Evolutionary conservation across 345 rosid genomes (phyloP).

Genomic region (Ailanthus altissimus): DNA sequence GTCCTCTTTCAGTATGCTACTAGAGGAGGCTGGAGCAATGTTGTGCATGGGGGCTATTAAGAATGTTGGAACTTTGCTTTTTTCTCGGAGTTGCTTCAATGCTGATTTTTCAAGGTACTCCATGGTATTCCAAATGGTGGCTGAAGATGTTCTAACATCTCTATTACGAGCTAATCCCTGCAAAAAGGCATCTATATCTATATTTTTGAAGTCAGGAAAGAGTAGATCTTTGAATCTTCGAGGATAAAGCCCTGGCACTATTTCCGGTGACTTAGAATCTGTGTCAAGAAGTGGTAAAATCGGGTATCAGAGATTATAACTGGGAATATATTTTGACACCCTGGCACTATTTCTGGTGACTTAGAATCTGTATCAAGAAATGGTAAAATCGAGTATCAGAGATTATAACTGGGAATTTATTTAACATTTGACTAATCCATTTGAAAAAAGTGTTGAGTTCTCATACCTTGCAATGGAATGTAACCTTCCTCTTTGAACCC

Average conservation of each 20-base stretch:
- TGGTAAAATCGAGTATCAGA: background rate
- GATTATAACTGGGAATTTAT: no score
- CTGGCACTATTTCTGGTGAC: conserved; percentile 10
- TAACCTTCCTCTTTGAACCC: no score
- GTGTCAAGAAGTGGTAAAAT: background rate
- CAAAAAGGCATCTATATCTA: conserved; percentile 16
- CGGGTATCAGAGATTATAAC: no score
- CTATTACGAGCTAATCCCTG: conserved; percentile 11
- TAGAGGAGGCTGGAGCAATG: conserved; percentile 15
- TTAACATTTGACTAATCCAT: no score
- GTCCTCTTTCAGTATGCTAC: conserved; percentile 26
- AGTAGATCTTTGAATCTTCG: conserved; percentile 36
- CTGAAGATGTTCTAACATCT: conserved; percentile 17
- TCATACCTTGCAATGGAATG: no score
- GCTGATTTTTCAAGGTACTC: conserved; percentile 26
- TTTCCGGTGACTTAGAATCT: conserved; percentile 2
- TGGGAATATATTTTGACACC: no score
- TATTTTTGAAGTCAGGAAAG: conserved; percentile 11
- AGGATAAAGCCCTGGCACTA: conserved; percentile 21
- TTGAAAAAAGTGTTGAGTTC: no score
- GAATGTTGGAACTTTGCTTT: conserved; percentile 17
- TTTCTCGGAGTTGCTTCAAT: conserved; percentile 15
- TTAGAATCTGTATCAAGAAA: conserved; percentile 1
- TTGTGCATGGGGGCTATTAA: conserved; percentile 31
- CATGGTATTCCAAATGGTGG: conserved; percentile 34